A percentile compares a stretch with the other conserved stretches of the same genome.
Evolutionary conservation across 805 yeast genomes (phyloP).

Genomic region (Jamesozyma jinghongensis): DNA sequence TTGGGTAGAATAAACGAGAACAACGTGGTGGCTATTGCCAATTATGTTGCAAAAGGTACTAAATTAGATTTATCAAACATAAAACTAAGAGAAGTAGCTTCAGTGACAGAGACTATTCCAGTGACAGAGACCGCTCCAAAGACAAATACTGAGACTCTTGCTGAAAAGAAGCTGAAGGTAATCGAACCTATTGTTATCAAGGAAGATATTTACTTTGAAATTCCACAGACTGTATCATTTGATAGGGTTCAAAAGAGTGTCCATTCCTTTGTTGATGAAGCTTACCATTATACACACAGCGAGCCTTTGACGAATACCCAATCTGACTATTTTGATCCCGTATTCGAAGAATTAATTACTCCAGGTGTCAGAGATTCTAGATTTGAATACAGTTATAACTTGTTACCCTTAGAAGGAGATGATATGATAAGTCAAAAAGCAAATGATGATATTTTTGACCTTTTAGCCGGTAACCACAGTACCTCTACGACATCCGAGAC

Average conservation of each 20-base stretch:
- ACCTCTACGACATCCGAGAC: background rate
- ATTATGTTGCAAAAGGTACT: conserved; percentile 45
- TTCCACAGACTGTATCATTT: conserved; percentile 25
- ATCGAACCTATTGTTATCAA: conserved; percentile 26
- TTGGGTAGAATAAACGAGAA: conserved; percentile 61
- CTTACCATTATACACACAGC: conserved; percentile 33
- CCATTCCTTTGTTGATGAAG: conserved; percentile 36
- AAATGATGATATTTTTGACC: conserved; percentile 22
- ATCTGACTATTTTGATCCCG: conserved; percentile 47
- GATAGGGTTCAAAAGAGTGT: conserved; percentile 38
- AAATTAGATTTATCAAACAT: conserved; percentile 69
- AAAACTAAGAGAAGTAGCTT: conserved; percentile 29
- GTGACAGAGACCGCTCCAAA: no score
- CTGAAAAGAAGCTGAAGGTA: conserved; percentile 10
- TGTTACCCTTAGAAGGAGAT: conserved; percentile 10
- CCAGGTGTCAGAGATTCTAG: conserved; percentile 29
- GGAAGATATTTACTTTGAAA: conserved; percentile 25
- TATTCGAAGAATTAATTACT: conserved; percentile 50
- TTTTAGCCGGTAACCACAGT: conserved; percentile 11
- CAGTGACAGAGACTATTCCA: no score
- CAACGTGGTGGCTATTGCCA: conserved; percentile 44
- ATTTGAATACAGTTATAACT: conserved; percentile 17
- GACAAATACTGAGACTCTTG: conserved; percentile 10
- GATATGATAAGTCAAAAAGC: background rate
- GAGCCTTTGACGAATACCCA: conserved; percentile 13